phyloP scores from a whole-genome alignment of 805 yeast species.

The Blastobotrys mokoenaii region DNA sequence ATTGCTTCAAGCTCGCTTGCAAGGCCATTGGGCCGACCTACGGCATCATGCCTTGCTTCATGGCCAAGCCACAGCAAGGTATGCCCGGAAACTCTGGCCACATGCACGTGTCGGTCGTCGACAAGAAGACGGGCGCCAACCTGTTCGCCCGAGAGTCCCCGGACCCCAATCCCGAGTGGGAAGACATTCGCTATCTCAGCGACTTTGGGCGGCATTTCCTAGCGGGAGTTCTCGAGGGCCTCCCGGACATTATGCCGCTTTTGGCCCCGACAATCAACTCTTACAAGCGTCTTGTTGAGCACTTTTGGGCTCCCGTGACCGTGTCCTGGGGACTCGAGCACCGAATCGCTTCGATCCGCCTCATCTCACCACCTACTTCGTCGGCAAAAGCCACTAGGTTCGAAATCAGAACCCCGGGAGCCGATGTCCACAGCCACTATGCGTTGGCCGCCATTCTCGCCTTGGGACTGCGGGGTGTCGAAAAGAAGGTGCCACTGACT shows the following conservation, averaged over 20 bases:
- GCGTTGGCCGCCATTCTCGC: constrained; percentile 29
- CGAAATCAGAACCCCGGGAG: constrained; percentile 31
- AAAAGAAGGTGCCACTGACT: constrained; percentile 18
- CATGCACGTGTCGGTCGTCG: constrained; percentile 25
- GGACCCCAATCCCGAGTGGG: constrained; percentile 22
- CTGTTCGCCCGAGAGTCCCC: constrained; percentile 20
- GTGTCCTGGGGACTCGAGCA: constrained; percentile 30
- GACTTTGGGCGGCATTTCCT: constrained; percentile 25
- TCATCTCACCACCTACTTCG: constrained; percentile 23
- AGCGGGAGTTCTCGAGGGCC: constrained; percentile 28
- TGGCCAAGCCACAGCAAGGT: constrained; percentile 31
- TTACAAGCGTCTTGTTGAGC: constrained; percentile 28
- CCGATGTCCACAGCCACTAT: constrained; percentile 29
- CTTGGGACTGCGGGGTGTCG: constrained; percentile 26
- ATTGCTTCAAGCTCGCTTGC: constrained; percentile 25
- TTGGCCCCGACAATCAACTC: constrained; percentile 30
- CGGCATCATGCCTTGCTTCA: constrained; percentile 27
- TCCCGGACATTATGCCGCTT: constrained; percentile 29
- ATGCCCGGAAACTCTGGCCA: constrained; percentile 32
- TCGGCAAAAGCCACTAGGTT: constrained; percentile 24
- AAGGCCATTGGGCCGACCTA: constrained; percentile 23
- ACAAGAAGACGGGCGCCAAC: constrained; percentile 19
- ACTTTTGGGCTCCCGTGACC: constrained; percentile 31
- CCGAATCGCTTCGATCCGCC: constrained; percentile 27
- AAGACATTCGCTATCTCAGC: constrained; percentile 21